These are phyloP conservation scores for Fusarium torreyae DNA, from an alignment of 2,329 filamentous ascomycete species.

Conservation along the genomic window DNA sequence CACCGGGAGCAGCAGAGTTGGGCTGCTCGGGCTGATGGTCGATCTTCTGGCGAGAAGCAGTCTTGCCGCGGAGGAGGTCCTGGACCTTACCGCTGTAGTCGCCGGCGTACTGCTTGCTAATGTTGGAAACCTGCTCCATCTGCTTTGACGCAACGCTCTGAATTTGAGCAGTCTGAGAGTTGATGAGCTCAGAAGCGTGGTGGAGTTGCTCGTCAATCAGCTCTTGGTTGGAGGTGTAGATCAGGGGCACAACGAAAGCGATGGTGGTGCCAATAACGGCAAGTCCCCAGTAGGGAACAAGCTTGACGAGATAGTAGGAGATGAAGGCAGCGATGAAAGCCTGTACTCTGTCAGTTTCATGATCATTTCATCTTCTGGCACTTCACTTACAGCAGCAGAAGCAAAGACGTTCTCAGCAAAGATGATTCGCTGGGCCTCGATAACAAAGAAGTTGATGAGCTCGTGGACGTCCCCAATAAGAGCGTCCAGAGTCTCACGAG, in stretches of 20 bases:
- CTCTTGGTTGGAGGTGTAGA: constrained; percentile 79
- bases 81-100: constrained; percentile 79
- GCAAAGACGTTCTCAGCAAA: constrained; percentile 77
- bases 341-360: constrained; percentile 55
- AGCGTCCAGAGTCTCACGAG: constrained; percentile 72
- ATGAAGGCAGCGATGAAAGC: constrained; percentile 73
- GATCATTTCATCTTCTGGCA: constrained; percentile 28
- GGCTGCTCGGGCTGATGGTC: constrained; percentile 56
- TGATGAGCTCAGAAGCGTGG: constrained; percentile 70
- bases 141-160: constrained; percentile 74
- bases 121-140: constrained; percentile 72
- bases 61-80: constrained; percentile 70
- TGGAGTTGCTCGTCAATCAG: constrained; percentile 76
- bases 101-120: constrained; percentile 77
- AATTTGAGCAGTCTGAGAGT: constrained; percentile 74
- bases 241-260: constrained; percentile 73
- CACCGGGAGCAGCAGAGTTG: constrained; percentile 28
- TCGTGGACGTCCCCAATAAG: constrained; percentile 76
- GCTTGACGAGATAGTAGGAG: constrained; percentile 78
- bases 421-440: constrained; percentile 77
- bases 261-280: constrained; percentile 72
- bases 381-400: constrained; percentile 70
- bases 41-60: constrained; percentile 59
- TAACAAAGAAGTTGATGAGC: constrained; percentile 80
- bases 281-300: constrained; percentile 79